Evolutionary conservation across 495 filamentous ascomycete genomes (phyloP), one percentile per base, ranked within the genome.

Genomic region (Tuber microsphaerosporum): DNA sequence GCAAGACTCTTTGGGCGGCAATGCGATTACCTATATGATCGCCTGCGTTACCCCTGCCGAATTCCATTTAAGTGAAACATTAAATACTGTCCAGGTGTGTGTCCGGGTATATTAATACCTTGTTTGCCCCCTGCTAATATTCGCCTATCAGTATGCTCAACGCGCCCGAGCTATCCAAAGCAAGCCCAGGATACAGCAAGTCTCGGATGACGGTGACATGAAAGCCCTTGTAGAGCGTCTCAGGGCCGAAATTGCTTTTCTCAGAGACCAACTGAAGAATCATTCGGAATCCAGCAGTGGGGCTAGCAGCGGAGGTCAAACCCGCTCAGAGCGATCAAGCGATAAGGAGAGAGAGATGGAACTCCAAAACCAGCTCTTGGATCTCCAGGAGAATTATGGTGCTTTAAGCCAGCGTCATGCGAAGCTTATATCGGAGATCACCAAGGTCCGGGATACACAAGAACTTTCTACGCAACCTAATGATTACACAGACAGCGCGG

Each of bases 1-100:
- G 22, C 96, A 98, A 86, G 95, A 99, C 84, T 99, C 95, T 2
- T 87, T 99, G n/a, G 95, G 95, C 70, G 96, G 96, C 7, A 98
- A 96, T 82, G 96, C 95, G 0, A 96, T 97, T 81, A 99, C 95
- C 1, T 99, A 98, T 84, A 97, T 99, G 95, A 94, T 99, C 86
- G 95, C 95, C 43, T 99, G 95, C 85, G 94, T 99, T 39, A 98
- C 93, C 9, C 95, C 94, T 9, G 94, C 94, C 20, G 94, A 97
- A 81, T 99, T 98, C 83, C 94, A 99, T 84, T 86, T 98, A 26
- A 98, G 94, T 85, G 95, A 99, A 85, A 98, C 95, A 1, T 86
- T 99, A 61, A 99, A 99, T 83, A 99, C 95, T 0, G 92, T 99
- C 37, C 90, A 83, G 78, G 81, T 83, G 77, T 75, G 75, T 56